Evolutionary conservation across 805 yeast species (phyloP).

Genomic region (Kodamaea neixiangensis): DNA sequence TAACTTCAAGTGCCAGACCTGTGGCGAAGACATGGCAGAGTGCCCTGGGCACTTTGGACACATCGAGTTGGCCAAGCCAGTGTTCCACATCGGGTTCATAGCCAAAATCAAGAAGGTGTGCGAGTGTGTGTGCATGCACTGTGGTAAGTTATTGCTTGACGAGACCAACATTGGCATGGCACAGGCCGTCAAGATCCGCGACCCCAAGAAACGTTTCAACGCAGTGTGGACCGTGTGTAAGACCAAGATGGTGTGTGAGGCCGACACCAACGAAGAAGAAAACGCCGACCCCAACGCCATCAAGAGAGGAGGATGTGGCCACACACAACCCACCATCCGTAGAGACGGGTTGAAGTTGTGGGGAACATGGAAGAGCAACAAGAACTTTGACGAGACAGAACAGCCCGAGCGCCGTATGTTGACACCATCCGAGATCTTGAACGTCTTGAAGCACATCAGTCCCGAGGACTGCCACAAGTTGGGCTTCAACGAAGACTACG

Average conservation of each 20-base stretch:
- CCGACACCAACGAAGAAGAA: constrained; percentile 71
- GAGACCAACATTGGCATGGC: constrained; percentile 82
- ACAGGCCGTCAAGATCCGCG: constrained; percentile 83
- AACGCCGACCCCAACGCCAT: constrained; percentile 41
- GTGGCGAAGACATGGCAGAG: constrained; percentile 99
- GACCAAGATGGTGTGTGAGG: constrained; percentile 93
- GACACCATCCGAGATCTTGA: constrained; percentile 84
- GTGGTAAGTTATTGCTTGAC: constrained; percentile 91
- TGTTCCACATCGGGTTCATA: constrained; percentile 96
- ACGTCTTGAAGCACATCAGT: constrained; percentile 88
- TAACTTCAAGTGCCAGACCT: constrained; percentile 96
- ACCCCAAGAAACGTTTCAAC: constrained; percentile 93
- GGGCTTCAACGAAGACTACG: constrained; percentile 93
- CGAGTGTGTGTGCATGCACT: constrained; percentile 97
- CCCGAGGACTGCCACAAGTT: constrained; percentile 76
- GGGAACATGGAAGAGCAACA: constrained; percentile 98
- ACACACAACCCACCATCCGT: constrained; percentile 92
- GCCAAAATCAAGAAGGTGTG: constrained; percentile 92
- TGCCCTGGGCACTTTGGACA: constrained; percentile 99
- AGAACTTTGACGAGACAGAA: constrained; percentile 76
- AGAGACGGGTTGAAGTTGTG: constrained; percentile 93
- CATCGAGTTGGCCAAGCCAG: constrained; percentile 97
- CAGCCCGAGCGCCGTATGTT: constrained; percentile 91
- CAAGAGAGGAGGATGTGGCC: constrained; percentile 97
- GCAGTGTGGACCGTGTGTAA: constrained; percentile 95